phyloP scores from a whole-genome alignment of 1,139 yeast genomes.

The Pichia sp. region DNA sequence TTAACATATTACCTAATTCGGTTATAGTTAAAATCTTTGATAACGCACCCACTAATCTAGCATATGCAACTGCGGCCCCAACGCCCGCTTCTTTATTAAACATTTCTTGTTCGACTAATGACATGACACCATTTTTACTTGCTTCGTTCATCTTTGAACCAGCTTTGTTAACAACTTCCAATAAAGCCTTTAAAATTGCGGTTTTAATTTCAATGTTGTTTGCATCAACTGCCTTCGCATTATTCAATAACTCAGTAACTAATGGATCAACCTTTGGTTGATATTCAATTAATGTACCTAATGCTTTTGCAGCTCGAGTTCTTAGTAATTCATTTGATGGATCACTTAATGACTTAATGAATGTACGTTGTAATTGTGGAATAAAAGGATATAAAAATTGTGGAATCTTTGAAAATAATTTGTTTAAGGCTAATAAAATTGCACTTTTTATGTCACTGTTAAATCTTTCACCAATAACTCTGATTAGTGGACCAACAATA shows the following conservation, averaged over 20 bases:
- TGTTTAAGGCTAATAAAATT: constrained; percentile 75
- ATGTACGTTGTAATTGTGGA: constrained; percentile 96
- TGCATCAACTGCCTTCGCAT: constrained; percentile 50
- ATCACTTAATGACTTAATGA: constrained; percentile 86
- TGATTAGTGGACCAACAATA: constrained; percentile 94
- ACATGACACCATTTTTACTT: constrained; percentile 63
- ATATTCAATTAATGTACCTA: constrained; percentile 78
- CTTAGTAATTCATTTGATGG: constrained; percentile 65
- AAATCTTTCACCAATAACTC: constrained; percentile 96
- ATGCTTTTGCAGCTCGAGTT: constrained; percentile 81
- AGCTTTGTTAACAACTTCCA: constrained; percentile 76
- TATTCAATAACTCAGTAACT: constrained; percentile 73
- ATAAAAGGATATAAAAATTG: constrained; percentile 89
- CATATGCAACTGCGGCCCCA: constrained; percentile 67
- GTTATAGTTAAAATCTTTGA: constrained; percentile 59
- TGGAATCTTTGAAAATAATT: constrained; percentile 75
- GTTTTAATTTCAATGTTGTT: constrained; percentile 62
- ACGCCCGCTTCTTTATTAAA: constrained; percentile 28
- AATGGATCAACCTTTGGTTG: constrained; percentile 95
- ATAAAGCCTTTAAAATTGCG: constrained; percentile 79
- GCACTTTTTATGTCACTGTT: constrained; percentile 88
- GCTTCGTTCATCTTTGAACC: constrained; percentile 71
- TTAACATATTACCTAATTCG: constrained; percentile 59
- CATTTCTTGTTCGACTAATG: constrained; percentile 72
- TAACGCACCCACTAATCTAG: constrained; percentile 70